phyloP scores from a whole-genome alignment of 1,139 yeast species.

The Meyerozyma smithsonii region DNA sequence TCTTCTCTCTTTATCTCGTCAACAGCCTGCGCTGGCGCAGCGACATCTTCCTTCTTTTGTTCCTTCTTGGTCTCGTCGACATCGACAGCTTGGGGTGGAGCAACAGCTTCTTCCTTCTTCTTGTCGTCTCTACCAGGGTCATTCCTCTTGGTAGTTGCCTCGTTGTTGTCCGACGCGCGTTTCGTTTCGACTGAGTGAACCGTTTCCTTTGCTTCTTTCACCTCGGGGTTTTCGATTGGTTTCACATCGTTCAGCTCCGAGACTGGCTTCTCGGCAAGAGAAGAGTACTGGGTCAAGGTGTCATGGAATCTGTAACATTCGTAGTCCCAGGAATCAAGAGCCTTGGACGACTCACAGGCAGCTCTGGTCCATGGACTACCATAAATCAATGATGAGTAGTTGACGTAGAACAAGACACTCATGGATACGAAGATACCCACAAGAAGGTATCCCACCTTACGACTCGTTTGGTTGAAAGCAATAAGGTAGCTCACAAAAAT shows the following conservation, averaged over 20 bases:
- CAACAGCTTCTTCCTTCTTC: conserved; percentile 1
- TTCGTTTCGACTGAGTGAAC: conserved; percentile 7
- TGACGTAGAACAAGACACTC: conserved; percentile 52
- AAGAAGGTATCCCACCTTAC: conserved; percentile 36
- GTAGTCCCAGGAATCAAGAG: conserved; percentile 76
- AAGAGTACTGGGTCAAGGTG: conserved; percentile 21
- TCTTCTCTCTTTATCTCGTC: not conserved
- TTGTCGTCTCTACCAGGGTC: not conserved
- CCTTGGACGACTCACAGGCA: conserved; percentile 58
- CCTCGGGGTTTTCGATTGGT: conserved; percentile 15
- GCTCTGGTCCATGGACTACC: conserved; percentile 78
- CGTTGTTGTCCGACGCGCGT: not conserved
- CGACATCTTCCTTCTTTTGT: not conserved
- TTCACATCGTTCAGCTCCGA: conserved; percentile 6
- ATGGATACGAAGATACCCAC: conserved; percentile 46
- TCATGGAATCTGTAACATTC: conserved; percentile 60
- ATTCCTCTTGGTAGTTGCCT: conserved; percentile 3
- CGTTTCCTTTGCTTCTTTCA: conserved; percentile 23
- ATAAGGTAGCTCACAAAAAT: conserved; percentile 48
- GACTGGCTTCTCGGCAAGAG: not conserved
- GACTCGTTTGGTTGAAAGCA: conserved; percentile 31
- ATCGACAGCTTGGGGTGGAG: conserved; percentile 5
- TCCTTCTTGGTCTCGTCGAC: conserved; percentile 1
- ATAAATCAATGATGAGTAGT: conserved; percentile 71
- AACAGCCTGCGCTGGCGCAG: conserved; percentile 5